Base-by-base conservation (phyloP, 805 yeast genomes). In the Pichia phayaonensis region DNA sequence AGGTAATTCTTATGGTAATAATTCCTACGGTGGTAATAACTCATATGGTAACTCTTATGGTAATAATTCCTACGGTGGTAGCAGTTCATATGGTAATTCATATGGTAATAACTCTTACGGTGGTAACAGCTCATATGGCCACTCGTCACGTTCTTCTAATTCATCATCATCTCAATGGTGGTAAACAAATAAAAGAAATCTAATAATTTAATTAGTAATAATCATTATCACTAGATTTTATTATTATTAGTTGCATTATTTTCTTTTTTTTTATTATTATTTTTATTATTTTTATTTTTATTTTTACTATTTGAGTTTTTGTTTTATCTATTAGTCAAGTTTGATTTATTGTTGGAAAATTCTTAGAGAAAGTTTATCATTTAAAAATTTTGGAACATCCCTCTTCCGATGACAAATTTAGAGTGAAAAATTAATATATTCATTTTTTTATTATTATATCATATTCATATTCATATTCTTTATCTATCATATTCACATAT, bases 121-220 rank as follows among this genome's bases (percentile, higher is more conserved):
- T 40, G 20, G 27, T 21, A 31, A 34, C 40, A 44, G 18, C 18
- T 34, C 38, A 16, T 34, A 34, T 34, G 38, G 38, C 10, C 18
- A 20, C 11, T 26, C 42, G 16, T 46, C 49, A 18, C 53, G 55
- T 48, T 31, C 58, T 39, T 40, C 58, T 11, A 39, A 18, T 20
- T 44, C 56, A 15, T 50, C 56, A 18, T 46, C 59, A 41, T 61
- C 66, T 24, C 68, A 62, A 60, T 67, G 70, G 71, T 64, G 70
- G 70, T 66, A 57, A 63, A 42, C 18, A 22, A 22, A 13, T 12
- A 26, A 18, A 24, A 3, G 12, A 18, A 7, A 20, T 18, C 20
- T 27, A 18, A 20, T 42, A 18, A 20, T 27, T 13, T 23, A 18
- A 4, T 22, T 13, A 31, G 6, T 22, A 18, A 23, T 39, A 39